Base-by-base conservation (phyloP, 2,329 filamentous ascomycete genomes). In the Botrytis squamosa region DNA sequence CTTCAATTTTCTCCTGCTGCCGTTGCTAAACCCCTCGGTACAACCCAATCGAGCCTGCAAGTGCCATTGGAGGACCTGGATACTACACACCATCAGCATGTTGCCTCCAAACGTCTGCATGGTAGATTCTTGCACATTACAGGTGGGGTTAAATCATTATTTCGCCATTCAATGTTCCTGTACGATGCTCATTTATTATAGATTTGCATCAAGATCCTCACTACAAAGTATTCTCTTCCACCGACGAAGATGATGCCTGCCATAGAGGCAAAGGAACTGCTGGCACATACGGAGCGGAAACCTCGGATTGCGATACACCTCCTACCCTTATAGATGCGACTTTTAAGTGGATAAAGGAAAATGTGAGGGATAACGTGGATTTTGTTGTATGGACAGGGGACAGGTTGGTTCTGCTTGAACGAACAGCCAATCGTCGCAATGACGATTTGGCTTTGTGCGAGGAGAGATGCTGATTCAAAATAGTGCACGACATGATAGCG, bases 311-410 rank as follows among this genome's bases (percentile, higher is more conserved):
- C 86, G 96, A 99, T 84, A 89, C 93, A 3, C 95, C 96, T 0
- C 83, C 91, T 74, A 85, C 91, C 0, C 89, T 99, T 29, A 85
- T 97, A 75, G 93, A 98, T 82, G 92, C 93, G 78, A 98, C 95
- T 0, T 93, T 98, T 80, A 87, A 91, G 79, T 99, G 95, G 95
- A 92, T 99, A 70, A 86, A 89, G 63, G 87, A 90, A 62, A 91
- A 97, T 79, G 80, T 97, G 74, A 91, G 88, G 80, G 92, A 95
- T 80, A 84, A 90, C 5, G 88, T 98, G 76, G 94, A 98, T 82
- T 98, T 98, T 81, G 91, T 97, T 68, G 85, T 97, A 67, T 97
- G 94, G 94, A 97, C 95, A 1, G 94, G 94, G 77, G 94, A 98
- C 82, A 95, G 92, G 46, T 68, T 55, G 65, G 65, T 68, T 55